Evolutionary conservation across 2,329 filamentous ascomycete species (phyloP).

Genomic region (Teratosphaeria nubilosa): DNA sequence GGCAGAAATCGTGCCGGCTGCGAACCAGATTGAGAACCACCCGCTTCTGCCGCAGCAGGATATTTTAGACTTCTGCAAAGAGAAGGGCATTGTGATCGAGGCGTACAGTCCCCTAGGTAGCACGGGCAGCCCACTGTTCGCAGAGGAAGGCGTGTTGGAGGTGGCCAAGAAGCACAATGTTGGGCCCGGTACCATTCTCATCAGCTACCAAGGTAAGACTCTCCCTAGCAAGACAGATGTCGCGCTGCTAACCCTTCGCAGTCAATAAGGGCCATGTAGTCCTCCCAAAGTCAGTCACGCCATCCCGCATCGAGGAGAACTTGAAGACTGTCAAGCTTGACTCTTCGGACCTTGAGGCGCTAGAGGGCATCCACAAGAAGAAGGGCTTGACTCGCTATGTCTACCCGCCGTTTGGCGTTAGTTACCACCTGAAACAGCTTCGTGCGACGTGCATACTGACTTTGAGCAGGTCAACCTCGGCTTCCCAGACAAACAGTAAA

Average conservation of each 20-base stretch:
- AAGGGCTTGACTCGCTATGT: slow-evolving; percentile 39
- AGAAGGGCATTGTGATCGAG: slow-evolving; percentile 60
- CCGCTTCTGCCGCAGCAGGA: slow-evolving; percentile 59
- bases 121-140: slow-evolving; percentile 39
- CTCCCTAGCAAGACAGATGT: not conserved
- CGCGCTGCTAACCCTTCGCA: slow-evolving; percentile 22
- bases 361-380: slow-evolving; percentile 36
- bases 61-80: slow-evolving; percentile 57
- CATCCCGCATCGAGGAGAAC: slow-evolving; percentile 60
- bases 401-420: slow-evolving; percentile 39
- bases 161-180: slow-evolving; percentile 42
- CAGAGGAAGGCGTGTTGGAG: slow-evolving; percentile 37
- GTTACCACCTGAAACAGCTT: not conserved
- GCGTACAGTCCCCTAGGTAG: slow-evolving; percentile 51
- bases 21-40: slow-evolving; percentile 56
- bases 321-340: slow-evolving; percentile 56
- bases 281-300: slow-evolving; percentile 62
- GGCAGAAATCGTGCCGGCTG: slow-evolving; percentile 16
- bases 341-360: slow-evolving; percentile 48
- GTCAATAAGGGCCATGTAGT: slow-evolving; percentile 61
- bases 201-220: slow-evolving; percentile 61
- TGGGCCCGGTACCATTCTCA: slow-evolving; percentile 46
- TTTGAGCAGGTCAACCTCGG: slow-evolving; percentile 31
- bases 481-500: slow-evolving; percentile 35
- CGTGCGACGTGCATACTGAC: slow-evolving; percentile 2